Conservation (phyloP, 2,329 filamentous ascomycete species). For the Monosporascus sp. region DNA sequence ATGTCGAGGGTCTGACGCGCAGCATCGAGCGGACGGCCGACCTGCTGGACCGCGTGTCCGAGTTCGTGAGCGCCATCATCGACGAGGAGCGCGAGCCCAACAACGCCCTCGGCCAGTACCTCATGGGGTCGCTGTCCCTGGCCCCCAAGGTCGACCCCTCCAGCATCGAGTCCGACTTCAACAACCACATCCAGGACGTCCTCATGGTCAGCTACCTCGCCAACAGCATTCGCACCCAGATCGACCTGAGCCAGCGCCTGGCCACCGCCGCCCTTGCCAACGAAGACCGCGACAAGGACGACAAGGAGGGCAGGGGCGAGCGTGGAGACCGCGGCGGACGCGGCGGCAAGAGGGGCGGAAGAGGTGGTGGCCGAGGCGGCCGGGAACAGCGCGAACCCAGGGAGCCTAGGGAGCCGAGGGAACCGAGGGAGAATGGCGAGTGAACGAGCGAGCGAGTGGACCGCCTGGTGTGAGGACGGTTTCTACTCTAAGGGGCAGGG, state of each 20-base stretch:
- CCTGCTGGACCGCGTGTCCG: constrained; percentile 85
- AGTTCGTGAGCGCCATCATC: constrained; percentile 88
- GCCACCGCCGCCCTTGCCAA: constrained; percentile 66
- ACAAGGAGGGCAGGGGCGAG: constrained; percentile 35
- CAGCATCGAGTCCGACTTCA: constrained; percentile 96
- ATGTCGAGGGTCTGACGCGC: constrained; percentile 83
- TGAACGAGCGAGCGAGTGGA: constrained; percentile 4
- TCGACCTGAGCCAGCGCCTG: constrained; percentile 92
- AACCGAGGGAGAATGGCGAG: constrained; percentile 19
- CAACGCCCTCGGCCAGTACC: constrained; percentile 86
- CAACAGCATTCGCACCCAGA: constrained; percentile 98
- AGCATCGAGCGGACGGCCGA: constrained; percentile 82
- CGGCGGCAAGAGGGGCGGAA: constrained; percentile 40
- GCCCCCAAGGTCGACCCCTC: constrained; percentile 89
- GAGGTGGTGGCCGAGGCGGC: constrained; percentile 43
- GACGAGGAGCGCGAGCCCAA: constrained; percentile 90
- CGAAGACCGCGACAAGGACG: constrained; percentile 35
- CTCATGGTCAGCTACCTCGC: constrained; percentile 96
- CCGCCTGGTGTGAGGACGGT: too few species aligned
- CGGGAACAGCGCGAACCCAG: constrained; percentile 44
- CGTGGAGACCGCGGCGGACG: constrained; percentile 33
- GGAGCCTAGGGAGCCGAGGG: constrained; percentile 39
- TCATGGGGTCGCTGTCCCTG: constrained; percentile 88
- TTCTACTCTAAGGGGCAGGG: not conserved
- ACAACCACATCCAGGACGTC: constrained; percentile 99